Conservation (phyloP, 768 basidiomycete species). For the Kwoniella dendrophila region DNA sequence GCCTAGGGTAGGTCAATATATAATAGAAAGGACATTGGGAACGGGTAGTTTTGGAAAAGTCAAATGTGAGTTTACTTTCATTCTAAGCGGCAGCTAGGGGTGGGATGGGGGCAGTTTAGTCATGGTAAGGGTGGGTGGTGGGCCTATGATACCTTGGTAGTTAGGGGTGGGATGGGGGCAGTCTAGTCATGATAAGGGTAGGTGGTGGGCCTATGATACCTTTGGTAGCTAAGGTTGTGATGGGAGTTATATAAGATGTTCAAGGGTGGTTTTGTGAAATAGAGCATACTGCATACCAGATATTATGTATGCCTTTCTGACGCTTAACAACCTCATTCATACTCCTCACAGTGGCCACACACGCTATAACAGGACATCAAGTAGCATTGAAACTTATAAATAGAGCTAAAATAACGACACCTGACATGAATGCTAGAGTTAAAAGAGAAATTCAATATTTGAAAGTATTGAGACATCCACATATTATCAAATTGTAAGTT, state of each 20-base stretch:
- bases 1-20: constrained; percentile 86
- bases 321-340: background rate
- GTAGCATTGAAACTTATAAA: constrained; percentile 99
- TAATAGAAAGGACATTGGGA: constrained; percentile 81
- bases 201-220: background rate
- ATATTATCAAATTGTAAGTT: constrained; percentile 93
- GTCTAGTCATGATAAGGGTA: background rate
- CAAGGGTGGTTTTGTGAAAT: background rate
- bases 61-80: constrained; percentile 71
- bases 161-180: background rate
- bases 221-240: too few relatives aligned
- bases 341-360: constrained; percentile 72
- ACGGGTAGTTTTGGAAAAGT: constrained; percentile 99
- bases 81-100: background rate
- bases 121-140: background rate
- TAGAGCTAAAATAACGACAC: constrained; percentile 86
- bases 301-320: background rate
- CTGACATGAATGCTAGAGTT: constrained; percentile 88
- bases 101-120: background rate
- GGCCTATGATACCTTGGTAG: background rate
- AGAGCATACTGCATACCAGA: background rate
- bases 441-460: constrained; percentile 97
- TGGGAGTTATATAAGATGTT: too few relatives aligned
- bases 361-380: constrained; percentile 89
- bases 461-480: constrained; percentile 87